A percentile compares a stretch with the other conserved stretches of the same genome.
phyloP scores from a whole-genome alignment of 83 land plant species.

The Diphasiastrum complanatum region DNA sequence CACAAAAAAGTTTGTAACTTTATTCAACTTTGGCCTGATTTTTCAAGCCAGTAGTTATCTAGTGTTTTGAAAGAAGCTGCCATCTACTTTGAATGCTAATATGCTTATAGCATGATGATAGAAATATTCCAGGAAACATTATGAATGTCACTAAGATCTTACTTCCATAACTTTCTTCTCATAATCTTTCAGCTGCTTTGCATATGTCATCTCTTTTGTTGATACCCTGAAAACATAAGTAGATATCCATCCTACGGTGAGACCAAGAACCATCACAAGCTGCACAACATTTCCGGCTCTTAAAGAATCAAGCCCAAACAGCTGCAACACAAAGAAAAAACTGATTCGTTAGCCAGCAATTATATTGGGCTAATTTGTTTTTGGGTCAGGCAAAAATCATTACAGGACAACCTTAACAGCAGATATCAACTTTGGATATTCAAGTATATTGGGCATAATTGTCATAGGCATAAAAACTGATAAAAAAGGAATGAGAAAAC shows the following conservation, averaged over 20 bases:
- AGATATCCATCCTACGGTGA: slow-evolving; percentile 93
- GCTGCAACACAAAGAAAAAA: slow-evolving; percentile 56
- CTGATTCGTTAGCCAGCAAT: no score
- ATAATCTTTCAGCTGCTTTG: slow-evolving; percentile 76
- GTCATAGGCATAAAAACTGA: no score
- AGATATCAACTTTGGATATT: no score
- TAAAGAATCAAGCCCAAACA: slow-evolving; percentile 71
- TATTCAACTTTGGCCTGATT: no score
- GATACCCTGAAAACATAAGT: slow-evolving; percentile 84
- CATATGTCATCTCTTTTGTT: slow-evolving; percentile 96
- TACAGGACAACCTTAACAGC: no score
- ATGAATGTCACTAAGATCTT: background rate
- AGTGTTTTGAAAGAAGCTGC: no score
- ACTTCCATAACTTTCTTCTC: slow-evolving; percentile 95
- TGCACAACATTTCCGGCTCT: slow-evolving; percentile 95
- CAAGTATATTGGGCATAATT: no score
- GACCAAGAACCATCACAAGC: slow-evolving; percentile 76
- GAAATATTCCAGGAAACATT: background rate
- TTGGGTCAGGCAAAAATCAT: no score
- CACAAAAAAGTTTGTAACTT: background rate
- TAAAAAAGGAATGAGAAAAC: no score
- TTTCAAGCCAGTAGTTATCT: no score
- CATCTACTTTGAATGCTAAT: no score
- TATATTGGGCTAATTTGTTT: no score
- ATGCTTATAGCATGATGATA: background rate